Base-by-base conservation (phyloP, 306 rosid species). In the Arachis stenosperma region DNA sequence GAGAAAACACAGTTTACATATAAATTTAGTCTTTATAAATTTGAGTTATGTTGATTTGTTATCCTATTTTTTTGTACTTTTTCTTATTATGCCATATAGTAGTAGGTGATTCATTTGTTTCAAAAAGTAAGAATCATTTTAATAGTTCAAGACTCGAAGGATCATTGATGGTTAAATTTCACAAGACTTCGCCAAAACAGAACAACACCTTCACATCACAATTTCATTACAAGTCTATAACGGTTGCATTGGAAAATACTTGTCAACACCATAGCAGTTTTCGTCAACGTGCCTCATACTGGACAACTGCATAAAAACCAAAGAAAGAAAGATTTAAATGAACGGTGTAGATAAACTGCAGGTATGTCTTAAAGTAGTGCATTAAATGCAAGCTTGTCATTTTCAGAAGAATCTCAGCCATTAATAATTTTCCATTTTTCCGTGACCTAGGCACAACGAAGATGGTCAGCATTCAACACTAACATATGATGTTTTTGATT, bases 281-380 rank as follows among this genome's bases (percentile, higher is more conserved):
- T 61, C 76, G 67, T 81, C 69, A 77, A 14, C 82, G 85, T 15
- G 85, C 79, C 60, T 81, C 85, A 39, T 81, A 81, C 73, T 81
- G 82, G 60, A 81, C 85, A 77, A 77, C 82, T 81, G 79, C 85
- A 67, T 22, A 61, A 57, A 77, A 48, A 65, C n/a, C 64, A 59
- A 53, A 11, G 61, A 53, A 2, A 3, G 3, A 33, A 15, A 36
- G 37, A 33, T 33, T 4, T 22, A 7, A 12, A 1, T 47, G 13
- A 81, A 46, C 43, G 56, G 11, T 14, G 42, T 2, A 40, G 10
- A 75, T 54, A 42, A 22, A 22, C 1, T 22, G 27, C 1, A 22
- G 1, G 27, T 22, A 22, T 22, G 27, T 22, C 27, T 22, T 22
- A 22, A 22, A 22, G 27, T 22, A 22, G 27, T 22, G 27, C 27